Conservation (phyloP, 2,329 filamentous ascomycete genomes). For the Ilyonectria destructans region DNA sequence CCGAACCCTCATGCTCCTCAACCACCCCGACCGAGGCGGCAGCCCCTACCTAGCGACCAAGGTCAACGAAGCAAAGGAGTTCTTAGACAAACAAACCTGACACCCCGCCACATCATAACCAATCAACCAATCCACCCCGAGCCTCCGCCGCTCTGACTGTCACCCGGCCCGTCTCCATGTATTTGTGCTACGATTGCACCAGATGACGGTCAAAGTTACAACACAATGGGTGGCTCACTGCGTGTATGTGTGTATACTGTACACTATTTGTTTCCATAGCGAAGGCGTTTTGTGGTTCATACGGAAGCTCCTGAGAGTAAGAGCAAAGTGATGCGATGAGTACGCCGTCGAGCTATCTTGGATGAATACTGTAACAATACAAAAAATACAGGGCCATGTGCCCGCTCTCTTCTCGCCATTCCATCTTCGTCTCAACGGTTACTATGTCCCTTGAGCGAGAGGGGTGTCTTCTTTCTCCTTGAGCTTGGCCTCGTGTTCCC, state of each 20-base stretch:
- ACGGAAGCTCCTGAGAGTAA: conserved; percentile 39
- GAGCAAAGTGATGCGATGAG: conserved; percentile 41
- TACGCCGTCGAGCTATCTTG: conserved; percentile 39
- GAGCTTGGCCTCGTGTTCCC: conserved; percentile 40
- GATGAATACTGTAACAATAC: conserved; percentile 46
- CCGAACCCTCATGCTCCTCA: conserved; percentile 94
- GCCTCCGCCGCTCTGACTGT: conserved; percentile 20
- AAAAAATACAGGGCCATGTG: conserved; percentile 36
- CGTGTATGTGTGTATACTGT: conserved; percentile 52
- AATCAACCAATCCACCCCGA: conserved; percentile 28
- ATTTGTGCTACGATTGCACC: conserved; percentile 25
- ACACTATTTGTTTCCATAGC: conserved; percentile 62
- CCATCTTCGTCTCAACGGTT: background rate
- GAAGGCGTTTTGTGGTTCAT: conserved; percentile 60
- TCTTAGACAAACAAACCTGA: conserved; percentile 81
- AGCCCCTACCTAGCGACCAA: conserved; percentile 98
- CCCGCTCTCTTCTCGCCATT: conserved; percentile 48
- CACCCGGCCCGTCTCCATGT: conserved; percentile 10
- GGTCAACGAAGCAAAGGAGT: conserved; percentile 98
- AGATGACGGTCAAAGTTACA: conserved; percentile 33
- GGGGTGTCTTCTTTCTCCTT: conserved; percentile 27
- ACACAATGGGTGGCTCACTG: conserved; percentile 31
- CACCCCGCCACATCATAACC: conserved; percentile 10
- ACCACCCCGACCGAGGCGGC: conserved; percentile 97
- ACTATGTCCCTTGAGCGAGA: background rate